phyloP scores from a whole-genome alignment of 116 monocot species.

The Papilionanthe hybrid region DNA sequence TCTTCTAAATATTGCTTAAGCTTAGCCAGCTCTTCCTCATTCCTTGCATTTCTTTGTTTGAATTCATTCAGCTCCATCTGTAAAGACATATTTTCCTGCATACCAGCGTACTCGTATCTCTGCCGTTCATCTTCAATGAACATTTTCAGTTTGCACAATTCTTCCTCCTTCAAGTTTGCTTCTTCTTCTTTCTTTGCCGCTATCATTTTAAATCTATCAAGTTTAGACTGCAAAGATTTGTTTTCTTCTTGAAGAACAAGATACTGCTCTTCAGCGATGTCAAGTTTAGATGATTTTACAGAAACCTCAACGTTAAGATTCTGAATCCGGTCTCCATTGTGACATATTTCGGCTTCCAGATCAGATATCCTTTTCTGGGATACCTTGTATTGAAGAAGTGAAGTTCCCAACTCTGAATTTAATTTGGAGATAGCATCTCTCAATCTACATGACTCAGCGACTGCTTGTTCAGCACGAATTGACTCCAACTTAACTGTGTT shows the following conservation, averaged over 20 bases:
- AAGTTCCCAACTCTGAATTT: slow-evolving; percentile 12
- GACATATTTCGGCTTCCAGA: slow-evolving; percentile 11
- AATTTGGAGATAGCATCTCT: slow-evolving; percentile 8
- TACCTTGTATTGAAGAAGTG: slow-evolving; percentile 14
- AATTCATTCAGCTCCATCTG: slow-evolving; percentile 5
- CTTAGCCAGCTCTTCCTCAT: slow-evolving; percentile 20
- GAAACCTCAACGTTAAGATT: slow-evolving; percentile 10
- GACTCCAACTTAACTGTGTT: not conserved
- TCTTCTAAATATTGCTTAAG: slow-evolving; percentile 38
- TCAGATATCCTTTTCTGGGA: slow-evolving; percentile 16
- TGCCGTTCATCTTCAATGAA: slow-evolving; percentile 8
- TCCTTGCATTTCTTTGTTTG: slow-evolving; percentile 13
- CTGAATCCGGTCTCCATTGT: slow-evolving; percentile 2
- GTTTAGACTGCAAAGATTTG: slow-evolving; percentile 10
- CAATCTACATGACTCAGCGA: slow-evolving; percentile 4
- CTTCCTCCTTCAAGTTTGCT: not conserved
- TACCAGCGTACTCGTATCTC: not conserved
- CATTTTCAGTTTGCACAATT: not conserved
- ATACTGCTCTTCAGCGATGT: slow-evolving; percentile 17
- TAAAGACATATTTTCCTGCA: slow-evolving; percentile 7
- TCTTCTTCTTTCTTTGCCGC: slow-evolving; percentile 6
- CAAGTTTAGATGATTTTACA: not conserved
- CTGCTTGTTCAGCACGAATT: slow-evolving; percentile 1
- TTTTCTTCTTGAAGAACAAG: slow-evolving; percentile 9
- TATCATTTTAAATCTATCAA: slow-evolving; percentile 24